Evolutionary conservation across 2,329 filamentous ascomycete genomes (phyloP), one percentile per base, ranked within the genome.

Genomic region (Fusarium piperis): DNA sequence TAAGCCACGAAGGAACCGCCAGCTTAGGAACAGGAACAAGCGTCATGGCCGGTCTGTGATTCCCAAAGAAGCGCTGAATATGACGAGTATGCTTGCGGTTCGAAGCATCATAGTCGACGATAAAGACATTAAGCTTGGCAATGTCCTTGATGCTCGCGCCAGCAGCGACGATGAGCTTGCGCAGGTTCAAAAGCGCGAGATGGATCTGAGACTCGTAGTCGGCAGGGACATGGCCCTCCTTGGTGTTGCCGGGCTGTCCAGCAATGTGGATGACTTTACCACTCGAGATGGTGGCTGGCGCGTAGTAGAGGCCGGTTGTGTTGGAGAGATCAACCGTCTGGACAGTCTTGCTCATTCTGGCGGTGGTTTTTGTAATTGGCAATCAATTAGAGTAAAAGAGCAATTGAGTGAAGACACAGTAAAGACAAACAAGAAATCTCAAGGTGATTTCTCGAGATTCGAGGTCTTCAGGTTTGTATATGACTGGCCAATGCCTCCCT

Each of bases 161-260:
- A 1, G 81, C 79, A 3, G 80, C 78, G 51, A 80, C 64, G 10
- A 83, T 72, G 52, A 81, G 68, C 15, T 78, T 79, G 52, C 77
- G 78, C 9, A 85, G 72, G 65, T 83, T 84, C 26, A 81, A 60
- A 4, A 84, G 73, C 0, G 81, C 77, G 0, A 84, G 78, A 33
- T 83, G 79, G 30, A 84, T 81, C 65, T 84, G 83, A 2, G 80
- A 82, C 59, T 82, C 81, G 64, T 83, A 82, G 67, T 83, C 81
- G 3, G 62, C 44, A 0, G 83, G 82, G 0, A 81, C 75, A 4
- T 58, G 33, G 15, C 80, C 79, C 18, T 79, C 67, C 39, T 77
- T 76, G 53, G 76, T 73, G 35, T 63, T 74, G n/a, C 81, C 81
- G 5, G 76, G 68, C 63, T 83, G 81, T 4, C 82, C 83, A 1